Evolutionary conservation across 2,329 filamentous ascomycete species (phyloP).

Genomic region (Colletotrichum aenigma): DNA sequence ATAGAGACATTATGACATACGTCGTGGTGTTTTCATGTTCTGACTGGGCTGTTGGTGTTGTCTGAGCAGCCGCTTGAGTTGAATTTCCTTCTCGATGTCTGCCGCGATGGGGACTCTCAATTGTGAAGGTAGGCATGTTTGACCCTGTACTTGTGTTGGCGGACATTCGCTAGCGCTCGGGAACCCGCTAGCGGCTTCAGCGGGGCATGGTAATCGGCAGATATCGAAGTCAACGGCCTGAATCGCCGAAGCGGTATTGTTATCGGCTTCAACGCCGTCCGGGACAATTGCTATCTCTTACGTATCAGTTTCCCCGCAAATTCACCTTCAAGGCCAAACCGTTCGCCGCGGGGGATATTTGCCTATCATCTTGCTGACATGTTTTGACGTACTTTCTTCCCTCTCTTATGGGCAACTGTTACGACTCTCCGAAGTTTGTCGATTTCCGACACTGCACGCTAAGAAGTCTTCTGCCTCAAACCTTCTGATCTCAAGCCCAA

Average conservation of each 20-base stretch:
- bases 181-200: background rate
- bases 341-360: background rate
- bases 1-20: accelerated
- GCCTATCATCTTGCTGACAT: background rate
- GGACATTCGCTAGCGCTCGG: background rate
- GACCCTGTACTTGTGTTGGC: background rate
- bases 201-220: background rate
- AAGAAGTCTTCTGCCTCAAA: background rate
- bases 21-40: background rate
- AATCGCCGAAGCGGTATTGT: background rate
- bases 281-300: background rate
- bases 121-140: background rate
- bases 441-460: background rate
- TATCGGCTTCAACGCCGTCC: background rate
- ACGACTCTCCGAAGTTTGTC: background rate
- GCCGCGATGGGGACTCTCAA: background rate
- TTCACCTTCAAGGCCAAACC: accelerated
- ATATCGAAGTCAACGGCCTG: background rate
- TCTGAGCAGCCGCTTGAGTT: background rate
- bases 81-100: background rate
- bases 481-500: background rate
- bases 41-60: background rate
- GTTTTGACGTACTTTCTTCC: accelerated
- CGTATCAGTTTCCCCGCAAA: background rate
- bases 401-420: background rate